These are phyloP conservation scores for Chlorella sp. DNA, from an alignment of 139 green algal species.

Conservation along the genomic window DNA sequence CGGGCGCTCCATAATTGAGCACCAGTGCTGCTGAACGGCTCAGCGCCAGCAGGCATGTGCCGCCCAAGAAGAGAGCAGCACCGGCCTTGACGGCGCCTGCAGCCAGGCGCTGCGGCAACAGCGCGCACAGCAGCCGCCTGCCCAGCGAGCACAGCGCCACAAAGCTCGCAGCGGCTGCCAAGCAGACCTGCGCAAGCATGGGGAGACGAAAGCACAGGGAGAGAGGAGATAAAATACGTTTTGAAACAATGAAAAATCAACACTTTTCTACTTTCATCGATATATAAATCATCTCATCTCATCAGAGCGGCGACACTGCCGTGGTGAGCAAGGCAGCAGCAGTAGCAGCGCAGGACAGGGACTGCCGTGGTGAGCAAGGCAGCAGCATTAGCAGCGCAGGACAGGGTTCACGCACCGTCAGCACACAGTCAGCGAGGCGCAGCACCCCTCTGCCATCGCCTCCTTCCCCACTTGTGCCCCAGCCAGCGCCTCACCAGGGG, in stretches of 20 bases:
- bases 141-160: neutral
- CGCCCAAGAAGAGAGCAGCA: neutral
- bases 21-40: conserved; percentile 51
- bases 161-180: conserved; percentile 65
- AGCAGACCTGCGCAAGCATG: conserved; percentile 59
- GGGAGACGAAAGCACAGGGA: no score
- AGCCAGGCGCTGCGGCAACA: conserved; percentile 7
- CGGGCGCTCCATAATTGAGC: conserved; percentile 64
- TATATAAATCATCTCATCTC: no score
- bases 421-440: neutral
- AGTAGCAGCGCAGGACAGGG: no score
- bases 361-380: no score
- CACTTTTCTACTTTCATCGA: no score
- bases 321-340: no score
- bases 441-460: neutral
- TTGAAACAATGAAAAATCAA: no score
- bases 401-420: neutral
- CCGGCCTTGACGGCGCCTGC: neutral
- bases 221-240: no score
- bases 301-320: no score
- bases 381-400: no score
- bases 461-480: no score
- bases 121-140: neutral
- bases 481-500: conserved; percentile 53
- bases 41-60: conserved; percentile 35